Base-by-base conservation (phyloP, 139 green algal species). In the Yamagishiella unicocca region DNA sequence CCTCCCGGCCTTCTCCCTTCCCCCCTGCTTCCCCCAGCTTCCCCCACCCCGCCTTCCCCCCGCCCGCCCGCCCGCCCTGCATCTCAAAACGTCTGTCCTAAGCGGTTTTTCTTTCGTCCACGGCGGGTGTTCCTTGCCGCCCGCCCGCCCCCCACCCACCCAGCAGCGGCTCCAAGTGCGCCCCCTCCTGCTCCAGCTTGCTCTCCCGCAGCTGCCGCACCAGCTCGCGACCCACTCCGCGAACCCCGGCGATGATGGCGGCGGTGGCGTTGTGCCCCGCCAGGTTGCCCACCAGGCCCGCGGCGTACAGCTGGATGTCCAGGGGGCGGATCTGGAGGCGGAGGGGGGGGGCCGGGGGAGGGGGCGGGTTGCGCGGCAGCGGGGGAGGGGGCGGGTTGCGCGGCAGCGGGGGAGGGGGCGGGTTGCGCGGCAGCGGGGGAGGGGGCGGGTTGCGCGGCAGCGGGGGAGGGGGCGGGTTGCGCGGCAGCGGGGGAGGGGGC, bases 221-320 rank as follows among this genome's bases (percentile, higher is more conserved):
- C 64, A 87, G 81, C 81, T 87, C 81, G 24, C 37, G 33, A 21
- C 81, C 81, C 64, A 79, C 66, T 9, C 81, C 81, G 1, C 66
- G 66, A 22, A 87, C 45, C 40, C 66, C 66, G 45, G 81, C 68
- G 35, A 87, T 79, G 37, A 87, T 66, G 1, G 76, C 64, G 1
- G 80, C 55, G 35, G 85, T 85, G 61, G 85, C 85, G 31, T 45
- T 85, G 76, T 89, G 85, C 10, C 61, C 70, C 37, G 76, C 75
- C 85, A 89, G 85, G 85, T 89, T 89, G 85, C 85, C 85, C 46
- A 84, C 64, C 40, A 89, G 76, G 43, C 85, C 85, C 55, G 85
- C 85, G 33, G 64, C 85, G 24, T 85, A 84, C 6, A 80, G 10
- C 45, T 84, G 76, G 42, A 84, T 72, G 46, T 85, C 85, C 46